Conservation (phyloP, 108 stramenopile species). For the Aureococcus anophagefferens region DNA sequence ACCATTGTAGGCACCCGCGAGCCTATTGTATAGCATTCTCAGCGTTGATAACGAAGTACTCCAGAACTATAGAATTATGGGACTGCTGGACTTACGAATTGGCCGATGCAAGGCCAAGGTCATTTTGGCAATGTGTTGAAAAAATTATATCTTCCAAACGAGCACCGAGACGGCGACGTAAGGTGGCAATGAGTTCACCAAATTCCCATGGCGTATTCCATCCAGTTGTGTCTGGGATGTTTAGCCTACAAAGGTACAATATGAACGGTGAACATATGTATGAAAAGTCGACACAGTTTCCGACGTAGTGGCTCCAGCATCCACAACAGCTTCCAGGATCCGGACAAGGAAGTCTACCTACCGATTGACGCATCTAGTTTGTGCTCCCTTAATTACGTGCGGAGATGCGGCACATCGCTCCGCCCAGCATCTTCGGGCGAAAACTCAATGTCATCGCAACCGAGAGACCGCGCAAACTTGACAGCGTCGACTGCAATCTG, state of each 20-base stretch:
- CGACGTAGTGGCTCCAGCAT: slow-evolving; percentile 75
- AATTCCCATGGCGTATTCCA: slow-evolving; percentile 95
- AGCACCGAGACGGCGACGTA: slow-evolving; percentile 65
- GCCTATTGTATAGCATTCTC: too few species aligned
- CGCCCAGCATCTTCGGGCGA: slow-evolving; percentile 92
- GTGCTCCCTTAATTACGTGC: too few species aligned
- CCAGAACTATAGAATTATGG: too few species aligned
- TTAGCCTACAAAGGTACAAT: too few species aligned
- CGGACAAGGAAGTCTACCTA: slow-evolving; percentile 82
- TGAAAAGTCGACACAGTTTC: too few species aligned
- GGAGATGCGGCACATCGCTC: too few species aligned
- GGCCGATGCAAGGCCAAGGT: slow-evolving; percentile 91
- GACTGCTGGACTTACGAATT: too few species aligned
- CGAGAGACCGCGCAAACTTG: slow-evolving; percentile 69
- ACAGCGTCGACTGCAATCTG: slow-evolving; percentile 85
- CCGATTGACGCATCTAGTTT: too few species aligned
- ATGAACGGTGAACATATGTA: too few species aligned
- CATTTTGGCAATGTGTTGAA: slow-evolving; percentile 93
- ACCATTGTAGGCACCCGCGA: slow-evolving; percentile 80
- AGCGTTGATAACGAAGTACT: too few species aligned
- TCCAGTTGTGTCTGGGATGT: slow-evolving; percentile 85
- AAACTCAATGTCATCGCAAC: slow-evolving; percentile 93
- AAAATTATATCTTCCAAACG: slow-evolving; percentile 81
- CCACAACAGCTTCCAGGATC: slow-evolving; percentile 73
- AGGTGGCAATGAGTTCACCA: slow-evolving; percentile 66